phyloP scores from a whole-genome alignment of 768 basidiomycete species.

The Auricularia sp. region DNA sequence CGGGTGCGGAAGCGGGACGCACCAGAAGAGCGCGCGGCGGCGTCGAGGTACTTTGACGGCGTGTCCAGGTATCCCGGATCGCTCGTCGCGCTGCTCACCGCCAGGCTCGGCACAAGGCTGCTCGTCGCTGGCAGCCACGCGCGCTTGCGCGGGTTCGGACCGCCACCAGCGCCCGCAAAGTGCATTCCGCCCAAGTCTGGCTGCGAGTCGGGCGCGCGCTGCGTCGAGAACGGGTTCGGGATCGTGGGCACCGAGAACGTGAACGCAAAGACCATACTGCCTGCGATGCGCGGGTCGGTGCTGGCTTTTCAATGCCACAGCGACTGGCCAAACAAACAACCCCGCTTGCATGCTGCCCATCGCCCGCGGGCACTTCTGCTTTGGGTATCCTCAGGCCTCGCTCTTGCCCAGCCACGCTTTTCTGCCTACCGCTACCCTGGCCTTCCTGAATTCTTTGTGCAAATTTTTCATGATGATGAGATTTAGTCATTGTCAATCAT shows the following conservation, averaged over 20 bases:
- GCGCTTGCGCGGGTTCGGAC: slow-evolving; percentile 45
- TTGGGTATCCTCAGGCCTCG: too few relatives aligned
- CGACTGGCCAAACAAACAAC: not conserved
- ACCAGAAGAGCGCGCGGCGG: slow-evolving; percentile 23
- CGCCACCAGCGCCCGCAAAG: slow-evolving; percentile 8
- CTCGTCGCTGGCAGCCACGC: slow-evolving; percentile 58
- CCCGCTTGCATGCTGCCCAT: too few relatives aligned
- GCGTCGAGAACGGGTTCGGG: slow-evolving; percentile 48
- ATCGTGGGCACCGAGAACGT: slow-evolving; percentile 64
- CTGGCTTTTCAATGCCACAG: not conserved
- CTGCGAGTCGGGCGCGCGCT: slow-evolving; percentile 9
- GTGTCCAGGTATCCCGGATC: slow-evolving; percentile 61
- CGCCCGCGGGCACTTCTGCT: too few relatives aligned
- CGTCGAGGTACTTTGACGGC: slow-evolving; percentile 42
- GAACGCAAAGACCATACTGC: slow-evolving; percentile 50
- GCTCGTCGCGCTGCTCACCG: slow-evolving; percentile 40
- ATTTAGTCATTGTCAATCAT: too few relatives aligned
- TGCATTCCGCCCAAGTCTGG: slow-evolving; percentile 13
- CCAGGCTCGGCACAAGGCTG: slow-evolving; percentile 40
- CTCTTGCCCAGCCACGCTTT: too few relatives aligned
- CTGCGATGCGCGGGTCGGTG: not conserved
- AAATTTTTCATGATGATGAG: too few relatives aligned
- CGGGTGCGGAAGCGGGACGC: slow-evolving; percentile 37
- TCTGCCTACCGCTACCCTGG: too few relatives aligned
- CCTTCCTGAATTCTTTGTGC: too few relatives aligned